Base-by-base conservation (phyloP, 2,329 filamentous ascomycete genomes). In the Myrmaecium sp. region DNA sequence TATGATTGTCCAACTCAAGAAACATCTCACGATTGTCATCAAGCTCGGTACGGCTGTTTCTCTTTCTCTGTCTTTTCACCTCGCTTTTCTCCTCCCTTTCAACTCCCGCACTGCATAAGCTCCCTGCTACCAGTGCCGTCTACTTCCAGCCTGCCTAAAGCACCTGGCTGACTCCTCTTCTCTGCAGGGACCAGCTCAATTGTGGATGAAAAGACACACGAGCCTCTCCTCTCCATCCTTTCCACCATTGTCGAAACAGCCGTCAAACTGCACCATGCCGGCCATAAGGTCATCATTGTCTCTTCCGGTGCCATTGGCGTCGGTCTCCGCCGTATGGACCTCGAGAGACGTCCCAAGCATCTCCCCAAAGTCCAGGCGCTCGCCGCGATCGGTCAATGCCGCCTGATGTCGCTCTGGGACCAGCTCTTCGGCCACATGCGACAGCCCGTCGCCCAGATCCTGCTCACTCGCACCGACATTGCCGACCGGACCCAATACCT, bases 251-350 rank as follows among this genome's bases (percentile, higher is more conserved):
- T 95, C 36, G 83, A 95, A 56, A 95, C 89, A 12, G 83, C 82
- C 9, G 77, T 86, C 28, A 79, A 74, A 45, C 64, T 98, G 22
- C 74, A 74, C 38, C 77, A 84, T 52, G 78, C 92, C 71, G 89
- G 89, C 26, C 84, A 98, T 52, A 73, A 75, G 41, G 89, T 98
- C 27, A 75, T 98, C 51, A 79, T 98, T 37, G 91, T 95, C 36
- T 98, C 89, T 3, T 98, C 89, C 0, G 89, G 89, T 33, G 89
- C 89, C 50, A 92, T 98, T 52, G 89, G 86, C 31, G 83, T 98
- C 33, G 89, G 84, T 5, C 62, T 98, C 33, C 71, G 80, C 31
- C 72, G 83, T 33, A 93, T 95, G 81, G 72, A 93, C 47, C 64
- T 92, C 33, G 72, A 81, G 15, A 77, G 78, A 43, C 69, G 82